Percentiles rank a stretch among this genome's conserved stretches.
Conservation (phyloP, 108 stramenopile genomes). For the Stephanodiscus minutulus region DNA sequence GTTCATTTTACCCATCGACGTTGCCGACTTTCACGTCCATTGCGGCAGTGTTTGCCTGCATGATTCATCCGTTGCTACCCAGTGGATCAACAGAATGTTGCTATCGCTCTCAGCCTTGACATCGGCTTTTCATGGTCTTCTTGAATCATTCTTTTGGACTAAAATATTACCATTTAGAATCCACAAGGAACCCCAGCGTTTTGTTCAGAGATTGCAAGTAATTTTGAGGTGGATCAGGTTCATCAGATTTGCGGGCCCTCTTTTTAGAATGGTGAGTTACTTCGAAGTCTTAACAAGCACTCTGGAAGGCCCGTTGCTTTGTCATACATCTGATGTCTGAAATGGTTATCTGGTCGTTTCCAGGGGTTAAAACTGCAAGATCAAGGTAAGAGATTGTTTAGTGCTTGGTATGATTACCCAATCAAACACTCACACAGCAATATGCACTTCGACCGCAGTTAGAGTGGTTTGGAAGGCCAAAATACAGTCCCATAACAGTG, state of each 20-base stretch:
- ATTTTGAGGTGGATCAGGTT: slow-evolving; percentile 55
- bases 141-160: slow-evolving; percentile 48
- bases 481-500: slow-evolving; percentile 32
- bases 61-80: slow-evolving; percentile 55
- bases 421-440: too few relatives aligned
- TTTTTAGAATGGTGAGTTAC: slow-evolving; percentile 46
- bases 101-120: slow-evolving; percentile 18
- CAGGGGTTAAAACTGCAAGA: slow-evolving; percentile 48
- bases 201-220: slow-evolving; percentile 49
- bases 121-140: slow-evolving; percentile 19
- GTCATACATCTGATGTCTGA: slow-evolving; percentile 1
- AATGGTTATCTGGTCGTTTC: not conserved
- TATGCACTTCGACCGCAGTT: not conserved
- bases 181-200: slow-evolving; percentile 45
- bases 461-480: slow-evolving; percentile 34
- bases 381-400: slow-evolving; percentile 6
- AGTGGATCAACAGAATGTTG: slow-evolving; percentile 44
- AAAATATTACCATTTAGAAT: slow-evolving; percentile 53
- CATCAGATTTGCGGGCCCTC: slow-evolving; percentile 60
- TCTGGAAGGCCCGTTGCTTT: not conserved
- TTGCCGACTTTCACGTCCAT: slow-evolving; percentile 21
- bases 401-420: too few relatives aligned
- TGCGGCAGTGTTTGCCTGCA: slow-evolving; percentile 27
- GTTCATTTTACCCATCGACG: slow-evolving; percentile 49
- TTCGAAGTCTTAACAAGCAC: not conserved